These are phyloP conservation scores for Aspergillus sp. DNA, from an alignment of 2,329 filamentous ascomycete genomes.

Conservation along the genomic window DNA sequence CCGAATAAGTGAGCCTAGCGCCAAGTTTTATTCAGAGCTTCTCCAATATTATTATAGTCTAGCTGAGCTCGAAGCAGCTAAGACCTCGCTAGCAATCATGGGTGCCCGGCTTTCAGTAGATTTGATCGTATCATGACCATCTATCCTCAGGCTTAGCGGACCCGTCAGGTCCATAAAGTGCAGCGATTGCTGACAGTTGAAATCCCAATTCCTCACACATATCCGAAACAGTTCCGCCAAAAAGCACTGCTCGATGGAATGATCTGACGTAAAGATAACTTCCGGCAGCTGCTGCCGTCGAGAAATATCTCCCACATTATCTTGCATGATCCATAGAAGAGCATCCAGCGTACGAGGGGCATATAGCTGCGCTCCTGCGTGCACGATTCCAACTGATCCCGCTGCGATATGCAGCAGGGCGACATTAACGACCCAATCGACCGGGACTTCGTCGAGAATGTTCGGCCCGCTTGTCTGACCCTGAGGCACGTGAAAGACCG, in stretches of 20 bases:
- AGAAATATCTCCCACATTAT: not conserved
- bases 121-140: not conserved
- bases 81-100: not conserved
- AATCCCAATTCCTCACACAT: not conserved
- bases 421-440: conserved; percentile 11
- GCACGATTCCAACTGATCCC: conserved; percentile 9
- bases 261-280: not conserved
- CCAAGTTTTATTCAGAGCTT: no score
- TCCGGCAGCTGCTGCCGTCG: not conserved
- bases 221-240: not conserved
- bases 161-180: not conserved
- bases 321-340: not conserved
- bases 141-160: not conserved
- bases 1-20: no score
- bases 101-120: not conserved
- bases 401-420: conserved; percentile 11
- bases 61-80: not conserved
- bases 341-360: not conserved
- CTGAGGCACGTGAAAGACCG: not conserved
- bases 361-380: conserved; percentile 4
- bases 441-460: conserved; percentile 13
- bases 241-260: not conserved
- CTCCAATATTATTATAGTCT: not conserved
- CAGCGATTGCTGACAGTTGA: not conserved
- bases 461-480: conserved; percentile 1